Evolutionary conservation across 352 stramenopile species (phyloP), one percentile per base, ranked within the genome.

Genomic region (Phytophthora uliginosa): DNA sequence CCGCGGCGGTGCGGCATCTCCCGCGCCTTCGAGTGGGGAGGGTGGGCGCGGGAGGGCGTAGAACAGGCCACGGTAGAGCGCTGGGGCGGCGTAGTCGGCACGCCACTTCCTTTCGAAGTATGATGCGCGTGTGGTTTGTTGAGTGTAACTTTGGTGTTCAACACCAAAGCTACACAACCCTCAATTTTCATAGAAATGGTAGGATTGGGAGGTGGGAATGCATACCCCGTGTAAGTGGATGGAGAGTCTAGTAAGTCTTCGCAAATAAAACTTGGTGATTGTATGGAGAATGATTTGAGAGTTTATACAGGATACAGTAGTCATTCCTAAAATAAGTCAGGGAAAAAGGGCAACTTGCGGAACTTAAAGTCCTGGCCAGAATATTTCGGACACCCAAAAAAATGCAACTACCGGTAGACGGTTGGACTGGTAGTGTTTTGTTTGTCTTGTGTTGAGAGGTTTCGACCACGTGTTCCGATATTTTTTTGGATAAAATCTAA

Each of bases 1-100:
- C 75, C 71, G 24, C 42, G 48, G 9, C 4, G 47, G 7, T 48
- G 24, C 52, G 63, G 28, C 75, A 82, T 82, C 33, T 53, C 40
- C 26, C 24, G 55, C n/a, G 66, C 63, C 45, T 54, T 76, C 45
- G 59, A 45, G 13, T 17, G 38, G 13, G 13, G 13, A 17, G 38
- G 13, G 38, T 45, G 38, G 38, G 18, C 38, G 38, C 38, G 38
- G 38, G 38, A 6, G 38, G 38, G 38, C 45, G n/a, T 10, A 18
- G 50, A 10, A 18, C 15, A 20, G 20, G 50, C 22, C 13, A 24
- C 50, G 24, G 20, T 36, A 1, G 15, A 56, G 22, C 20, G n/a
- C 12, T 7, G n/a, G 6, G 24, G 24, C 50, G 50, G 45, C 18
- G 45, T 13, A 18, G 58, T 26, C 59, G 64, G 45, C 66, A 56